A percentile compares a stretch with the other conserved stretches of the same genome.
Evolutionary conservation across 805 yeast genomes (phyloP).

Genomic region (Kluyveromyces wickerhamii): DNA sequence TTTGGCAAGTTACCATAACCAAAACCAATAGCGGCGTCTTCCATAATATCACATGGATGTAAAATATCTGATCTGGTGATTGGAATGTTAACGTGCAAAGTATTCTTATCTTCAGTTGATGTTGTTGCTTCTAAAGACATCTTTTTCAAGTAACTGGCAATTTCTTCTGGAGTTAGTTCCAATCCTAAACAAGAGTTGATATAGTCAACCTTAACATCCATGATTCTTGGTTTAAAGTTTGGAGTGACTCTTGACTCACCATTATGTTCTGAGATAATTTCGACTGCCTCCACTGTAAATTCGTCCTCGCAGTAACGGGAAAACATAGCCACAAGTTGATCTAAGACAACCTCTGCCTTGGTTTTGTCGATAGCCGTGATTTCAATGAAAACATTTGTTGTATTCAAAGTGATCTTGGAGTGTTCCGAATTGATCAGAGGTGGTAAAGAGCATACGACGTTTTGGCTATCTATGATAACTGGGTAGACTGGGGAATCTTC

Average conservation of each 20-base stretch:
- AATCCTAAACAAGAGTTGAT: slow-evolving; percentile 93
- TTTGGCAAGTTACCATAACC: slow-evolving; percentile 86
- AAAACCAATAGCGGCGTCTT: slow-evolving; percentile 93
- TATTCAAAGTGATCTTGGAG: slow-evolving; percentile 78
- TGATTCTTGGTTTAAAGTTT: slow-evolving; percentile 52
- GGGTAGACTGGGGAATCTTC: slow-evolving; percentile 86
- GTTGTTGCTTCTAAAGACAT: slow-evolving; percentile 72
- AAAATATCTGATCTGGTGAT: slow-evolving; percentile 92
- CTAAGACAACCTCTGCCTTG: slow-evolving; percentile 86
- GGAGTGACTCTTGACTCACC: slow-evolving; percentile 72
- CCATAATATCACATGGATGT: slow-evolving; percentile 98
- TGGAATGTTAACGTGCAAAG: slow-evolving; percentile 68
- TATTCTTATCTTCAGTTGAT: slow-evolving; percentile 31
- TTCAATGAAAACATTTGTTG: slow-evolving; percentile 85
- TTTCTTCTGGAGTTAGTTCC: slow-evolving; percentile 57
- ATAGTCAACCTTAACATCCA: slow-evolving; percentile 71
- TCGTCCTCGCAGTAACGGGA: slow-evolving; percentile 75
- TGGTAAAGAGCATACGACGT: slow-evolving; percentile 84
- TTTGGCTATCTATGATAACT: slow-evolving; percentile 69
- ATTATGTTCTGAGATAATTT: slow-evolving; percentile 77
- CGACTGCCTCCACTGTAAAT: slow-evolving; percentile 84
- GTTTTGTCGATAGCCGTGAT: slow-evolving; percentile 93
- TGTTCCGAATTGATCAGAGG: slow-evolving; percentile 93
- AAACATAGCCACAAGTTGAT: slow-evolving; percentile 93
- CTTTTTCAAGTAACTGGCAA: slow-evolving; percentile 58